Conservation (phyloP, 2,329 filamentous ascomycete species). For the Colletotrichum brevisporum region DNA sequence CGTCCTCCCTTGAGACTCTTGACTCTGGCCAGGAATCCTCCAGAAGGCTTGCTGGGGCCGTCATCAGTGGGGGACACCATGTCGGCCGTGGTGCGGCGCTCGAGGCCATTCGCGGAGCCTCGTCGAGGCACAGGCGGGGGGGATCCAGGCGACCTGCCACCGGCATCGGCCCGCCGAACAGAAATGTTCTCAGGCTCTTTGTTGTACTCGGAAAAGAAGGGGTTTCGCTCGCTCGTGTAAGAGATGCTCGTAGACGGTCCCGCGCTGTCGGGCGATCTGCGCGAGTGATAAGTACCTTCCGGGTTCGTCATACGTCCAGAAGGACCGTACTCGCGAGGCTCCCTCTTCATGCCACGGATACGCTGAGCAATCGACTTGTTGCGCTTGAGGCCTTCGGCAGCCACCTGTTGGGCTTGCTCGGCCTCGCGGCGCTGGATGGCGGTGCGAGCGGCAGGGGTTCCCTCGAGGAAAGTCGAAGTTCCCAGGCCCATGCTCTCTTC, state of each 20-base stretch:
- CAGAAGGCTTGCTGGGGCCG: conserved; percentile 57
- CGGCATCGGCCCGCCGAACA: conserved; percentile 57
- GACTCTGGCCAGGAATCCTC: conserved; percentile 82
- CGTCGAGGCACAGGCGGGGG: conserved; percentile 64
- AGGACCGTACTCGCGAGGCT: conserved; percentile 72
- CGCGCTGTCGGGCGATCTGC: conserved; percentile 56
- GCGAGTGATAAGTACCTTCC: conserved; percentile 61
- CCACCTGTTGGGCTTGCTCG: conserved; percentile 72
- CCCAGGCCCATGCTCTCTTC: conserved; percentile 87
- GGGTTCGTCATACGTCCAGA: conserved; percentile 72
- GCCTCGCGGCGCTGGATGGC: conserved; percentile 83
- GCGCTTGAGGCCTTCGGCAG: conserved; percentile 76
- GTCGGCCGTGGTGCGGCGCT: conserved; percentile 77
- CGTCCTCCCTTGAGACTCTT: conserved; percentile 85
- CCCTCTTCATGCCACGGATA: conserved; percentile 85
- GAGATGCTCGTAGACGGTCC: conserved; percentile 51
- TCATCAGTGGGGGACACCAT: conserved; percentile 57
- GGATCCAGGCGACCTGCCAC: conserved; percentile 66
- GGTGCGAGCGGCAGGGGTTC: conserved; percentile 86
- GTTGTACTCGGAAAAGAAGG: conserved; percentile 86
- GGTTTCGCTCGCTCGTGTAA: conserved; percentile 72
- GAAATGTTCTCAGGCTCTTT: conserved; percentile 68
- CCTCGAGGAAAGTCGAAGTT: conserved; percentile 95
- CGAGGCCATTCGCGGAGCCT: conserved; percentile 60
- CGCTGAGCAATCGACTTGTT: conserved; percentile 97